Evolutionary conservation across 176 grass and related monocot species (phyloP), one percentile per base, ranked within the genome.

Genomic region (Juncus inflexus): DNA sequence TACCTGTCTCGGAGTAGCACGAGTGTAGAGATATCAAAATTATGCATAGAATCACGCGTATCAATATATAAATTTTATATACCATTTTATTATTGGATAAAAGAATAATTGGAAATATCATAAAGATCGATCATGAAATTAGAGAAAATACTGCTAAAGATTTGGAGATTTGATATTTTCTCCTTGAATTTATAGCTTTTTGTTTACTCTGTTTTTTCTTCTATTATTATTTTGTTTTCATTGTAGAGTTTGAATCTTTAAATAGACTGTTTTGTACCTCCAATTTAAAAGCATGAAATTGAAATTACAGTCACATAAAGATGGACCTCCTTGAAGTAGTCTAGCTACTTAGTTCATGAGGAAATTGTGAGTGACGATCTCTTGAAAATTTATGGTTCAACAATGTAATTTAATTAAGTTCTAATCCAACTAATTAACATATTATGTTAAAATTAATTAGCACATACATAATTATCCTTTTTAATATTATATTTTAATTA

Each of bases 1-100:
- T 65, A 80, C 77, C 88, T 75, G 80, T 69, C 42, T 55, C 75
- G 4, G 83, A 76, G 56, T 36, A 67, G 15, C 54, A 19, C 43
- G 66, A 8, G 49, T 8, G 58, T 11, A 15, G 12, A 4, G 52
- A 70, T 45, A 13, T 50, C 12, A 82, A 35, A 80, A 83, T 15
- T 47, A 55, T 9, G 12, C 61, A 4, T 4, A 56, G 3, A 3
- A 19, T 58, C 15, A 37, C 19, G 12, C 9, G 19, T 42, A 70
- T 15, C 4, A 45, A 11, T 58, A 66, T 63, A 40, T 40, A 62
- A 37, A 40, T 69, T 12, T 47, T 42, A 58, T 2, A 63, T 42
- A 74, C 7, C 87, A 83, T 83, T 69, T 47, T 40, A 53, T 42
- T 54, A 61, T 41, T 7, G 3, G 37, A 14, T 42, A 77, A 59